Base-by-base conservation (phyloP, 2,329 filamentous ascomycete species). In the Cladobotryum protrusum region DNA sequence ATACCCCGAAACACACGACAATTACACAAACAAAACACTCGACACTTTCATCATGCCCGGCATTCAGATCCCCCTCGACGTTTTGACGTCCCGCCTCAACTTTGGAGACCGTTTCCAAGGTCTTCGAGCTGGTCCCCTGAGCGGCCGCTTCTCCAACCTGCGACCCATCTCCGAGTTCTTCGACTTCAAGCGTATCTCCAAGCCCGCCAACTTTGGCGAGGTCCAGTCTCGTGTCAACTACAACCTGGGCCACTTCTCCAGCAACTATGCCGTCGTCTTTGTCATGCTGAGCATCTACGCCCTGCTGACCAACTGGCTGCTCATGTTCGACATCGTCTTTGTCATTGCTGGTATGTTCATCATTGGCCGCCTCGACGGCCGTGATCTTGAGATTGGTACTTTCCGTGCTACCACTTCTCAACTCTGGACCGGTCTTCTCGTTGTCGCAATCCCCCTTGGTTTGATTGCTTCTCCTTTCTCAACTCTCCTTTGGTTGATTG, bases 251-350 rank as follows among this genome's bases (percentile, higher is more conserved):
- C 87, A 97, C 76, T 99, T 95, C 78, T 95, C 90, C 55, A 96
- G 89, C 85, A 99, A 99, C 77, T 99, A 99, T 80, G 86, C 87
- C 59, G 86, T 87, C 56, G 82, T 97, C 61, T 96, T 97, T 67
- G 77, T 87, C 62, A 95, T 99, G 85, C 85, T 99, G 65, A 89
- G 87, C 76, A 86, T 99, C 73, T 99, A 99, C 78, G 88, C 88
- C 63, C 74, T 99, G 63, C 79, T 99, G 63, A 93, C 89, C 61
- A 97, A 96, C 73, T 77, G 82, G 63, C 72, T 84, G 42, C 79
- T 99, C 47, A 82, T 96, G 54, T 96, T 97, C 67, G 90, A 95
- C 72, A 96, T 99, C 67, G 71, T 95, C 64, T 79, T 99, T 47
- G 86, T 96, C 52, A 78, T 88, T 48, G 85, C 80, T 58, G 90